Base-by-base conservation (phyloP, 140 eudicot genomes). In the Anethum foeniculum region DNA sequence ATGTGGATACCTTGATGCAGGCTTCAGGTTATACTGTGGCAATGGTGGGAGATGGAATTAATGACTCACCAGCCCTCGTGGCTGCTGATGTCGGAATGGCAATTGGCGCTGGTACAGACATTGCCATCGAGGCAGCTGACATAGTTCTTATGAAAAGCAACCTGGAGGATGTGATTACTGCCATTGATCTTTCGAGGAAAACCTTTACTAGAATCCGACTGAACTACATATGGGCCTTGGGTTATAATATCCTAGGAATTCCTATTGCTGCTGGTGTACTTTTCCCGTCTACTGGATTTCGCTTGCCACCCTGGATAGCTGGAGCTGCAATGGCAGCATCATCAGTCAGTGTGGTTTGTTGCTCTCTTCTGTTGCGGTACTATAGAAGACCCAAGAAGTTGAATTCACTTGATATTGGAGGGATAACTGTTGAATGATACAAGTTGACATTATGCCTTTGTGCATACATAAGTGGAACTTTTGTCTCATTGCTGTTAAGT, bases 271-370 rank as follows among this genome's bases (percentile, higher is more conserved):
- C 97, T 23, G 99, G 98, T 0, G 88, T 75, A 39, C 84, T 93
- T 78, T 95, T 88, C 82, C 99, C 97, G 5, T 90, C 83, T 27
- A 91, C 93, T 3, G 77, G 97, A 67, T 92, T 92, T 79, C 97
- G 97, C 39, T 82, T 95, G 82, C 99, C 99, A 6, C 99, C 99
- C n/a, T 95, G 99, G 99, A 73, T 95, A 14, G 97, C 99, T 7
- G 99, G 99, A 71, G 99, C 91, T 49, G 97, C 99, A 65, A 95
- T 95, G 99, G 99, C 97, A 0, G 97, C 98, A 28, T 95, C 99
- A 27, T 95, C 99, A 0, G 93, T 95, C 44, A 95, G 98, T 34
- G 99, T 95, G 15, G 99, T 95, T 7, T 91, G 96, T 75, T 90
- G 96, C 88, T 95, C 99, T 11, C 84, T 95, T 36, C 85, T 92